Percentiles rank a stretch among this genome's conserved stretches.
These are phyloP conservation scores for Bretschneidera sinensis DNA, from an alignment of 345 rosid genomes.

Conservation along the genomic window DNA sequence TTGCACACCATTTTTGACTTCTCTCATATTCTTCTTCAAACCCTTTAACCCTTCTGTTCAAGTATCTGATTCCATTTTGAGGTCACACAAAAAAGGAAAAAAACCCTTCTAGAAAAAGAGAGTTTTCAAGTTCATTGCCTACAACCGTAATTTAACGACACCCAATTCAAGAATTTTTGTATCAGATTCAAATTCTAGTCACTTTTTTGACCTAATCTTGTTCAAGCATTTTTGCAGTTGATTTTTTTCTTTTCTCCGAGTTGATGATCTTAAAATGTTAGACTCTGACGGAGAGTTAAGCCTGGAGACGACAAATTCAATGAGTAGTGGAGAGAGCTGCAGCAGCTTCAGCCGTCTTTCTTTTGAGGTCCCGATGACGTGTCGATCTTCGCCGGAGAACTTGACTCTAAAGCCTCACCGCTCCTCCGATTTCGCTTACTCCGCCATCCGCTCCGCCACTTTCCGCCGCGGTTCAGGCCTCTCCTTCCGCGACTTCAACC, in stretches of 20 bases:
- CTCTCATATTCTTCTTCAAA: too few relatives aligned
- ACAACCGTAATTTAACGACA: too few relatives aligned
- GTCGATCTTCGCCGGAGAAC: slow-evolving; percentile 31
- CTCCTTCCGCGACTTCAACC: slow-evolving; percentile 66
- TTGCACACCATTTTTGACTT: too few relatives aligned
- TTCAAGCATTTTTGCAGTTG: slow-evolving; percentile 6
- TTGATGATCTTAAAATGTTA: not conserved
- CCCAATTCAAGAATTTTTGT: too few relatives aligned
- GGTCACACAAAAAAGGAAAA: too few relatives aligned
- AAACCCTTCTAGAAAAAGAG: too few relatives aligned
- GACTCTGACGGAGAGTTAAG: slow-evolving; percentile 43
- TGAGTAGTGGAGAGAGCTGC: slow-evolving; percentile 70
- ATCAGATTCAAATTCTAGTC: not conserved
- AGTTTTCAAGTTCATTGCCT: too few relatives aligned
- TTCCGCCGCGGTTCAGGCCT: slow-evolving; percentile 39
- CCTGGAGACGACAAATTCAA: slow-evolving; percentile 43
- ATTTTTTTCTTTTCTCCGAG: too few relatives aligned
- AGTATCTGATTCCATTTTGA: too few relatives aligned
- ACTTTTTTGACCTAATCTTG: not conserved
- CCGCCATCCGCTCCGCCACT: slow-evolving; percentile 53
- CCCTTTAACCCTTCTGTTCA: too few relatives aligned
- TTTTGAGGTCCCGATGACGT: slow-evolving; percentile 53
- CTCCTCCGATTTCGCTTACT: slow-evolving; percentile 79
- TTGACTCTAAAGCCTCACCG: slow-evolving; percentile 65
- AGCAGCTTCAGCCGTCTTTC: slow-evolving; percentile 72